A percentile compares a stretch with the other conserved stretches of the same genome.
Conservation (phyloP, 2,329 filamentous ascomycete genomes). For the Calonectria pauciramosa region DNA sequence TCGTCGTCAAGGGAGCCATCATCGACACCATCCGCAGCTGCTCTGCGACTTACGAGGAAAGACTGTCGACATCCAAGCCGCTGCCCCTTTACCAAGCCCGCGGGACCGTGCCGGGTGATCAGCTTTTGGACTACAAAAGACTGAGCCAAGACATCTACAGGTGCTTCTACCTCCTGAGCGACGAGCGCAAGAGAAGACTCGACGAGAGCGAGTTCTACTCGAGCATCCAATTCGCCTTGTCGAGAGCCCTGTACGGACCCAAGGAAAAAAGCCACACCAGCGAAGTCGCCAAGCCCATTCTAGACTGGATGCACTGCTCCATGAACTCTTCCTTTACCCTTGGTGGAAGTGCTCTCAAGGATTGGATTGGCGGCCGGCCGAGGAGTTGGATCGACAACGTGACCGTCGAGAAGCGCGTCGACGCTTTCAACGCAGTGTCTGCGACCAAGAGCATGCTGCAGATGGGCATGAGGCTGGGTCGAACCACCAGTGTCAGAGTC, state of each 20-base stretch:
- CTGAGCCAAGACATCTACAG: not conserved
- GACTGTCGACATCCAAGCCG: not conserved
- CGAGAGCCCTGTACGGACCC: not conserved
- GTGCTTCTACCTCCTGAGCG: not conserved
- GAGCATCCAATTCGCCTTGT: not conserved
- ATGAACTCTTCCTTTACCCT: not conserved
- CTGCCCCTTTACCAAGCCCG: not conserved
- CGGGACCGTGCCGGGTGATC: not conserved
- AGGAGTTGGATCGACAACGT: not conserved
- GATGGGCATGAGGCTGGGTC: conserved; percentile 1
- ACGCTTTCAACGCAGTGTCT: not conserved
- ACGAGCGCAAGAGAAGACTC: not conserved
- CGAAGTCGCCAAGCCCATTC: not conserved
- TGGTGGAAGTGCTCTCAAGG: not conserved
- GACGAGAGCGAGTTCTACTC: not conserved
- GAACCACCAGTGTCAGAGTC: not conserved
- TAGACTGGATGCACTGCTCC: not conserved
- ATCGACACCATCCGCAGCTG: conserved; percentile 1
- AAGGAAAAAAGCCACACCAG: too few species aligned
- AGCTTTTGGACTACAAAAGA: not conserved
- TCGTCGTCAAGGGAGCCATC: not conserved
- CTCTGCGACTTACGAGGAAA: not conserved
- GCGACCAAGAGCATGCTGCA: not conserved
- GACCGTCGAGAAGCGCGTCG: not conserved
- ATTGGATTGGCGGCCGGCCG: not conserved